Base-by-base conservation (phyloP, 2,329 filamentous ascomycete species). In the Exophiala xenobiotica region DNA sequence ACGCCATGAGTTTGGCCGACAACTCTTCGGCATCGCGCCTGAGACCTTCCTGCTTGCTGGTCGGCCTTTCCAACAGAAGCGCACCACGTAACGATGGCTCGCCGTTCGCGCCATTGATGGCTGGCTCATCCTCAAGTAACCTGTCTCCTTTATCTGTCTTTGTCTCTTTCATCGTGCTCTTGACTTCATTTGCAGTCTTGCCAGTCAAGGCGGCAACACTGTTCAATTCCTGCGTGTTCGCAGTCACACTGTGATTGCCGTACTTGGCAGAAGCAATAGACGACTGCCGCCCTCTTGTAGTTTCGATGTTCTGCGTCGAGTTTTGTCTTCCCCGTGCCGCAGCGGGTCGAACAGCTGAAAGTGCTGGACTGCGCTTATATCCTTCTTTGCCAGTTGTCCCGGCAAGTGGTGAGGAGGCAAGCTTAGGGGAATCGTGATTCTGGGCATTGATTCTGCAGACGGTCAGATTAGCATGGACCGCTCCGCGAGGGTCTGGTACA, bases 271-370 rank as follows among this genome's bases (percentile, higher is more conserved):
- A 80, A 8, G 80, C 74, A 68, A 83, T 26, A 2, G 82, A 80
- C 1, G 85, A 82, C 11, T 58, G 56, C 22, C 58, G 49, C 24
- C 46, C 53, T 42, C 49, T 45, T 4, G 29, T 29, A 20, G 27
- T 46, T 16, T 73, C 72, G 45, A 70, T 73, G n/a, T 80, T 78
- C 51, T 82, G 80, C 48, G 81, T 79, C 12, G 87, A 88, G 64
- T 87, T 91, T 65, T 90, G 88, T 63, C 90, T 83, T 29, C 83
- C 82, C 60, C 89, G 82, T 4, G 86, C 83, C 4, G 85, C 84
- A 44, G 81, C 77, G 9, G 88, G 85, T 37, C 86, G 81, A 51
- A 81, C 73, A 23, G 72, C 69, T 52, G 71, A 70, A 5, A 84
- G 84, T 6, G 78, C 81, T 22, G 87, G 86, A 33, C 85, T 88